These are phyloP conservation scores for Saturnispora diversa DNA, from an alignment of 805 yeast species.

Conservation along the genomic window DNA sequence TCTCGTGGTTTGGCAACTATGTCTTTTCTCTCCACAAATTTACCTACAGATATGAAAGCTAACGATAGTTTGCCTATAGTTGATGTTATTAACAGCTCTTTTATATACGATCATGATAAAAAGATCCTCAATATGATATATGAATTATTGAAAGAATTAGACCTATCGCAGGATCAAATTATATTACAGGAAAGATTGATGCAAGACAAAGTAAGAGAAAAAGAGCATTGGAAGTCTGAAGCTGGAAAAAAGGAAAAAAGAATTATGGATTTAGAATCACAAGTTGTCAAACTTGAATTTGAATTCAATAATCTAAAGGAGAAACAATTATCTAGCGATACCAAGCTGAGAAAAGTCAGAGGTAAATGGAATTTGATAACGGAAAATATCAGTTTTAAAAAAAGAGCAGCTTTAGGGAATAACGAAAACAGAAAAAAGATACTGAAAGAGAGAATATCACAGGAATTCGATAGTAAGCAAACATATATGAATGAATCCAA, in stretches of 20 bases:
- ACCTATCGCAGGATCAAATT: neutral
- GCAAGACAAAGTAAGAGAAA: neutral
- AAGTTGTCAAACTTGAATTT: conserved; percentile 15
- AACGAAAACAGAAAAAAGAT: conserved; percentile 16
- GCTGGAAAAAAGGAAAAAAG: neutral
- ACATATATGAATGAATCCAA: conserved; percentile 8
- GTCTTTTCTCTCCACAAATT: neutral
- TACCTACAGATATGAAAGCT: neutral
- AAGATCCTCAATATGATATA: neutral
- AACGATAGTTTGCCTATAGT: neutral
- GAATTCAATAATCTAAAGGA: conserved; percentile 11
- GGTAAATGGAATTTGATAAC: conserved; percentile 13
- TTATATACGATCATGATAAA: conserved; percentile 1
- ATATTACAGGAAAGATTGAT: neutral
- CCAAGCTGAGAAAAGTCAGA: conserved; percentile 19
- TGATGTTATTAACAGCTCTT: neutral
- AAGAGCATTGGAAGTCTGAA: neutral
- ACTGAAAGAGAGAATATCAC: conserved; percentile 13
- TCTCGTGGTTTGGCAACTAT: neutral
- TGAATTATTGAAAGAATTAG: neutral
- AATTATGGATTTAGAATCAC: conserved; percentile 14
- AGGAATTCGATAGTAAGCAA: too few species aligned
- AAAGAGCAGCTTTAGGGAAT: conserved; percentile 19
- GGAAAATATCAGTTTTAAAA: neutral
- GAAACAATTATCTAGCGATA: conserved; percentile 14